Percentiles rank a stretch among this genome's conserved stretches.
Conservation (phyloP, 768 basidiomycete genomes). For the Leccinum broughii region DNA sequence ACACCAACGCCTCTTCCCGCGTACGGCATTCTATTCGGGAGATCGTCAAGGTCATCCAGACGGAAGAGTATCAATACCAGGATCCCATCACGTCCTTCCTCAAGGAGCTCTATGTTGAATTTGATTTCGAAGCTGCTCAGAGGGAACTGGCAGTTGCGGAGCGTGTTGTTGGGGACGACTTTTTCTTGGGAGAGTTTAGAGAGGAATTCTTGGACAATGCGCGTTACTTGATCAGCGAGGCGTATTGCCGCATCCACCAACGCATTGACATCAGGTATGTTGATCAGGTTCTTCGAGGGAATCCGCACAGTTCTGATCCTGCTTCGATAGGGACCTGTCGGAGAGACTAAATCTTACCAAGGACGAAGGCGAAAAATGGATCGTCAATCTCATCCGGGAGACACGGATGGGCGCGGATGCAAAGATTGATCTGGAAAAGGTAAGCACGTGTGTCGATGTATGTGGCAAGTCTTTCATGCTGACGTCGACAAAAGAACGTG, state of each 20-base stretch:
- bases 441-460: slow-evolving; percentile 25
- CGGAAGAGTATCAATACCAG: slow-evolving; percentile 93
- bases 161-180: slow-evolving; percentile 85
- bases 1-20: slow-evolving; percentile 56
- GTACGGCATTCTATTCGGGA: slow-evolving; percentile 89
- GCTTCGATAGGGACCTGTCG: slow-evolving; percentile 71
- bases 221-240: slow-evolving; percentile 93
- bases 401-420: slow-evolving; percentile 96
- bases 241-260: slow-evolving; percentile 97
- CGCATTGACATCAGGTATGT: slow-evolving; percentile 82
- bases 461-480: slow-evolving; percentile 4
- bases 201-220: slow-evolving; percentile 98
- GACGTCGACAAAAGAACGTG: slow-evolving; percentile 66
- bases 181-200: slow-evolving; percentile 88
- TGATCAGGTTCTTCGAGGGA: neutral
- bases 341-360: slow-evolving; percentile 89
- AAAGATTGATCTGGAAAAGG: slow-evolving; percentile 97
- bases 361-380: slow-evolving; percentile 99
- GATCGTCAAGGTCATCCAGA: slow-evolving; percentile 90
- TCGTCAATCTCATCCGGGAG: slow-evolving; percentile 97
- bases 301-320: neutral
- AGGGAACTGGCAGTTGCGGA: slow-evolving; percentile 75
- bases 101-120: slow-evolving; percentile 91
- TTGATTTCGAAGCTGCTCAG: slow-evolving; percentile 96
- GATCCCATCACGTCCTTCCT: slow-evolving; percentile 94